Evolutionary conservation across 768 basidiomycete species (phyloP).

Genomic region (Leccinum boreale): DNA sequence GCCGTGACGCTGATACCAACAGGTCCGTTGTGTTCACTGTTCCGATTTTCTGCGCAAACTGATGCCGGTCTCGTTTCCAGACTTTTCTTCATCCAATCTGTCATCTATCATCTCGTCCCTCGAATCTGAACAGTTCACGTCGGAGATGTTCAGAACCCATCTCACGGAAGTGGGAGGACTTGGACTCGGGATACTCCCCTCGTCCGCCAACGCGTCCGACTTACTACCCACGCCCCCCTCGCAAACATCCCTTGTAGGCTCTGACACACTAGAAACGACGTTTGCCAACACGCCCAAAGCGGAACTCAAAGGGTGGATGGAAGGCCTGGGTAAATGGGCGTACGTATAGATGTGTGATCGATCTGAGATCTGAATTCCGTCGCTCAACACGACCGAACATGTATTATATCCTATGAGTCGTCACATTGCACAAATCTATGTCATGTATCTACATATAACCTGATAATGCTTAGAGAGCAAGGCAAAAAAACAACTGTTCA

Average conservation of each 20-base stretch:
- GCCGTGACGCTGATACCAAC: constrained; percentile 94
- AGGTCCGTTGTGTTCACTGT: constrained; percentile 46
- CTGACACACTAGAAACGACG: constrained; percentile 13
- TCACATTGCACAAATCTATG: no score
- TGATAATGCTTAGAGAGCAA: neutral
- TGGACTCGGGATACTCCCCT: constrained; percentile 83
- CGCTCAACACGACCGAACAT: neutral
- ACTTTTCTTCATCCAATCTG: constrained; percentile 61
- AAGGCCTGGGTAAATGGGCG: constrained; percentile 36
- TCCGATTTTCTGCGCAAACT: neutral
- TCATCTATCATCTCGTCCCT: constrained; percentile 59
- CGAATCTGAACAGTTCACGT: constrained; percentile 29
- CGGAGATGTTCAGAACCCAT: constrained; percentile 49
- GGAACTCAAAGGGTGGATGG: constrained; percentile 37
- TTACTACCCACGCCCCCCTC: constrained; percentile 28
- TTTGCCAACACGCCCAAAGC: constrained; percentile 27
- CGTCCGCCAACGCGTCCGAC: constrained; percentile 29
- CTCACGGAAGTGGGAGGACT: constrained; percentile 91
- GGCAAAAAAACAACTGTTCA: neutral
- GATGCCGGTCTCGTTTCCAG: constrained; percentile 37
- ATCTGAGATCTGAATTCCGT: neutral
- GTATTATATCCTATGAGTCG: neutral
- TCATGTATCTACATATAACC: no score
- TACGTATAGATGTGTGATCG: constrained; percentile 29
- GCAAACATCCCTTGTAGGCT: neutral